Evolutionary conservation across 441 rosid genomes (phyloP).

Genomic region (Theobroma grandiflorum): DNA sequence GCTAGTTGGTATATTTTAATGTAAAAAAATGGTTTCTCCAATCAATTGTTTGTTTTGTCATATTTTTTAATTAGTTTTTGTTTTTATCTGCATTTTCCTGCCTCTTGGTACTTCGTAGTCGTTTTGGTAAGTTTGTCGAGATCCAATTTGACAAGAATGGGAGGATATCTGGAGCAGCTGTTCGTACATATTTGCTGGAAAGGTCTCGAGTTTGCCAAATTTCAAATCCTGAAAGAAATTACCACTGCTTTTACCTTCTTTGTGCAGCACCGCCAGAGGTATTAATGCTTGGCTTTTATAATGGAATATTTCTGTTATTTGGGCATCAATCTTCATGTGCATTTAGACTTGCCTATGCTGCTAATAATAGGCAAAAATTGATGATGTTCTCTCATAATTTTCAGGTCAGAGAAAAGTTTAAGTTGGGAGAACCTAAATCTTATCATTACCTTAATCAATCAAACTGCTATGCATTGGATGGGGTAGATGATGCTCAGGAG

Average conservation of each 20-base stretch:
- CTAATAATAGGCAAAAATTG: neutral
- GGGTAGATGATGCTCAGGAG: slow-evolving; percentile 66
- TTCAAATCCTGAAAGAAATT: slow-evolving; percentile 76
- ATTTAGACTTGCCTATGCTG: neutral
- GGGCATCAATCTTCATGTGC: neutral
- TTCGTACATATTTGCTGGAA: slow-evolving; percentile 75
- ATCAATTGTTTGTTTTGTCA: slow-evolving; percentile 14
- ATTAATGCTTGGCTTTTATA: neutral
- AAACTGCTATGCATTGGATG: slow-evolving; percentile 65
- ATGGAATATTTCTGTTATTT: slow-evolving; percentile 10
- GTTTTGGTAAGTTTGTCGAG: slow-evolving; percentile 84
- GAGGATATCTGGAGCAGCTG: slow-evolving; percentile 81
- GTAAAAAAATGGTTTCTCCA: neutral
- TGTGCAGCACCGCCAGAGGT: slow-evolving; percentile 86
- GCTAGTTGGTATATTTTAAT: slow-evolving; percentile 10
- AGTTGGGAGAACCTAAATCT: slow-evolving; percentile 58
- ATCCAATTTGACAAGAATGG: slow-evolving; percentile 81
- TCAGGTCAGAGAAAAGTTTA: slow-evolving; percentile 65
- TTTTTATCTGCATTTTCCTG: slow-evolving; percentile 24
- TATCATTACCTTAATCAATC: slow-evolving; percentile 76
- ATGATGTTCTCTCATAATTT: slow-evolving; percentile 28
- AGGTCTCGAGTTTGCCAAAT: slow-evolving; percentile 84
- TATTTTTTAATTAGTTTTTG: neutral
- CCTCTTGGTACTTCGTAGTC: slow-evolving; percentile 47
- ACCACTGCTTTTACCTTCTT: slow-evolving; percentile 79